Percentiles rank a stretch among this genome's conserved stretches.
Evolutionary conservation across 1,284 basidiomycete species (phyloP).

Genomic region (Malassezia globosa): DNA sequence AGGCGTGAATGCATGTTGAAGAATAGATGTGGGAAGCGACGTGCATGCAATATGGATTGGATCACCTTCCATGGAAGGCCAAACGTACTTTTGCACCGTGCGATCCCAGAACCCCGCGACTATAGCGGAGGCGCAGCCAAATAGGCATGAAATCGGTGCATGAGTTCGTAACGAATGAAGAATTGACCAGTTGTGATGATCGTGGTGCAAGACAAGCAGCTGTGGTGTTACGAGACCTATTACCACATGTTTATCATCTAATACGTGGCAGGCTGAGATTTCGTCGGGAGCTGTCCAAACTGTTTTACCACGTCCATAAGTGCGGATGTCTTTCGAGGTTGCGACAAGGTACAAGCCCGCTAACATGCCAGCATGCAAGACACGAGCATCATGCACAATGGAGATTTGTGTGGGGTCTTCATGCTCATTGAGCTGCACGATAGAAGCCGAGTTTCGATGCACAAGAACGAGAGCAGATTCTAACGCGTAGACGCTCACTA

Average conservation of each 20-base stretch:
- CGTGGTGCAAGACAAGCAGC: too few relatives aligned
- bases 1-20: not conserved
- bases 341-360: too few relatives aligned
- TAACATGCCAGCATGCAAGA: too few relatives aligned
- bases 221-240: too few relatives aligned
- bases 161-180: not conserved
- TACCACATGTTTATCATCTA: too few relatives aligned
- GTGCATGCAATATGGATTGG: too few relatives aligned
- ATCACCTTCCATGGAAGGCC: not conserved
- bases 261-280: too few relatives aligned
- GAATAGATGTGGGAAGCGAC: not conserved
- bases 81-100: not conserved
- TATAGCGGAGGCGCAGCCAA: not conserved
- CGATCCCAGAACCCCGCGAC: not conserved
- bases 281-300: too few relatives aligned
- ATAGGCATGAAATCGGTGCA: conserved; percentile 2
- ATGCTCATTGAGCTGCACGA: not conserved
- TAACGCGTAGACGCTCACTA: not conserved
- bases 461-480: not conserved
- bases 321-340: too few relatives aligned
- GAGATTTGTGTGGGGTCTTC: not conserved
- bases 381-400: not conserved
- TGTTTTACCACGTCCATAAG: too few relatives aligned
- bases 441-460: not conserved
- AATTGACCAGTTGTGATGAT: not conserved